Conservation (phyloP, 148 eudicot species). For the Rhododendron vialii region DNA sequence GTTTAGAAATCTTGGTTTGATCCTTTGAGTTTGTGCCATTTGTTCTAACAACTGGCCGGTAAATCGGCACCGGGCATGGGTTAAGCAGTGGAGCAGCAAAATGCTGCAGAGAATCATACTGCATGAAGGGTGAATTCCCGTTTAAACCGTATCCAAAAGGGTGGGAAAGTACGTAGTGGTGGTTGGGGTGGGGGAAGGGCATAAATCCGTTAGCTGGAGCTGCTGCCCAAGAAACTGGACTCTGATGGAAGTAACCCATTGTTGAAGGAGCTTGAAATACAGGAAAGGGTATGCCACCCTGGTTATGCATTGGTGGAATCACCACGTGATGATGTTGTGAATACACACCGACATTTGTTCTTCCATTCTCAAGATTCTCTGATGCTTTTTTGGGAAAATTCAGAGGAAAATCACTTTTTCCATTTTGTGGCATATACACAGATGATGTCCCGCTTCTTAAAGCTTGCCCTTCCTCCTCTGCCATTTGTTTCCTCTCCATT, state of each 20-base stretch:
- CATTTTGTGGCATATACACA: constrained; percentile 17
- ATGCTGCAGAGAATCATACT: constrained; percentile 66
- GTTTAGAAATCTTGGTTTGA: constrained; percentile 21
- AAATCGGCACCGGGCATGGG: constrained; percentile 52
- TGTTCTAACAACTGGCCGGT: constrained; percentile 49
- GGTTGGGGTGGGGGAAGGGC: constrained; percentile 63
- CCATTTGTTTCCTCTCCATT: constrained; percentile 23
- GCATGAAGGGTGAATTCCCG: constrained; percentile 57
- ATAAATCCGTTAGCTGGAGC: constrained; percentile 63
- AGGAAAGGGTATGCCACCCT: constrained; percentile 51
- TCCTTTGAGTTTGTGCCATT: constrained; percentile 41
- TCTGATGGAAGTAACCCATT: constrained; percentile 72
- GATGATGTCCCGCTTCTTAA: constrained; percentile 21
- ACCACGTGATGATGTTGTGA: constrained; percentile 33
- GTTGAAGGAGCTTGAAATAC: constrained; percentile 63
- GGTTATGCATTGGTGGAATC: constrained; percentile 54
- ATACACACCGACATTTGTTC: constrained; percentile 23
- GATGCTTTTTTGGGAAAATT: constrained; percentile 25
- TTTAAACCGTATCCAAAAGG: constrained; percentile 53
- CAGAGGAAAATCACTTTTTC: constrained; percentile 15
- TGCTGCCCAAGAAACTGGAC: constrained; percentile 66
- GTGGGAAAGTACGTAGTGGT: constrained; percentile 57
- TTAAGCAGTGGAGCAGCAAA: constrained; percentile 48
- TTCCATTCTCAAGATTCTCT: constrained; percentile 33
- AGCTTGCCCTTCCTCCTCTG: constrained; percentile 20